A percentile compares a stretch with the other conserved stretches of the same genome.
These are phyloP conservation scores for Neonothopanus nambi DNA, from an alignment of 1,284 basidiomycete genomes.

Conservation along the genomic window DNA sequence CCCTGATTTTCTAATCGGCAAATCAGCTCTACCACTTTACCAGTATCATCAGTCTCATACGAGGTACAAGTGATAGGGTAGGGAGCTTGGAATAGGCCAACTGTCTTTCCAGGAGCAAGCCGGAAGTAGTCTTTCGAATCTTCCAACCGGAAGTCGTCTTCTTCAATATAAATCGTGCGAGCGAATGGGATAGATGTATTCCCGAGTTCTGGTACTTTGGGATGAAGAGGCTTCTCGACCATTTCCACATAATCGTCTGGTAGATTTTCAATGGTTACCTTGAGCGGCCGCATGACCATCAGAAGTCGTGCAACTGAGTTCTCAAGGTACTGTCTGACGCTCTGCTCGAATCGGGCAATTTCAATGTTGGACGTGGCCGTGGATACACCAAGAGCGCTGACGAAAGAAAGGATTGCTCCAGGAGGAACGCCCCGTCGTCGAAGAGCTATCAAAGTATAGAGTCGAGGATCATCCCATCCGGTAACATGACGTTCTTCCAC, in stretches of 20 bases:
- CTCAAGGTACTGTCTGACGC: slow-evolving; percentile 90
- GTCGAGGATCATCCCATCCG: slow-evolving; percentile 98
- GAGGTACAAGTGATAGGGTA: slow-evolving; percentile 93
- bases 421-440: slow-evolving; percentile 95
- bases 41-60: slow-evolving; percentile 76
- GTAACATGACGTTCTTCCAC: slow-evolving; percentile 85
- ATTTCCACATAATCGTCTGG: slow-evolving; percentile 83
- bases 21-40: slow-evolving; percentile 78
- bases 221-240: slow-evolving; percentile 92
- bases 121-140: slow-evolving; percentile 98
- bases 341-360: slow-evolving; percentile 87
- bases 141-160: slow-evolving; percentile 89
- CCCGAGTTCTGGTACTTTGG: slow-evolving; percentile 91
- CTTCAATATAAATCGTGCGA: slow-evolving; percentile 89
- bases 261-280: slow-evolving; percentile 90
- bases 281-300: slow-evolving; percentile 92
- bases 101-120: slow-evolving; percentile 94
- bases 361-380: slow-evolving; percentile 86
- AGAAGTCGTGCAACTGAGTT: slow-evolving; percentile 85
- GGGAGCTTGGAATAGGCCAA: slow-evolving; percentile 96
- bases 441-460: slow-evolving; percentile 96
- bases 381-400: slow-evolving; percentile 91
- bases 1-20: slow-evolving; percentile 78
- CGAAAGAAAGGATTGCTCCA: slow-evolving; percentile 92
- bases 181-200: slow-evolving; percentile 86